Percentiles rank a stretch among this genome's conserved stretches.
Conservation (phyloP, 2,329 filamentous ascomycete genomes). For the Blastomyces silverae region DNA sequence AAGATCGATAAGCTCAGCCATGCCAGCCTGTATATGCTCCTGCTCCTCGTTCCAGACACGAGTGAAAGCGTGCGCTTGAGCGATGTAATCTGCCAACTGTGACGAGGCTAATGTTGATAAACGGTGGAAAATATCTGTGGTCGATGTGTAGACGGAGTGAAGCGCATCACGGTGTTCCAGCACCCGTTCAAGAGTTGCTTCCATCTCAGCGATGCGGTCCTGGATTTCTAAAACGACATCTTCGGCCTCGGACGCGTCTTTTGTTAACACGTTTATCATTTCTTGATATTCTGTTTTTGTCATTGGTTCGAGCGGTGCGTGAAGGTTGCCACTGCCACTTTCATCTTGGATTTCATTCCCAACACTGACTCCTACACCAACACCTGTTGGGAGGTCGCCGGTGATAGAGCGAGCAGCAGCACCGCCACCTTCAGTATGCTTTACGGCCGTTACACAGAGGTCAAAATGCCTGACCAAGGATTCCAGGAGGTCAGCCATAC, state of each 20-base stretch:
- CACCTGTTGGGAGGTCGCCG: constrained; percentile 53
- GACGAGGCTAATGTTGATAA: constrained; percentile 59
- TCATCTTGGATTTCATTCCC: constrained; percentile 29
- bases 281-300: constrained; percentile 69
- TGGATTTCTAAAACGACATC: constrained; percentile 62
- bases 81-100: constrained; percentile 52
- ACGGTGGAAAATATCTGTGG: constrained; percentile 57
- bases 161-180: constrained; percentile 56
- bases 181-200: constrained; percentile 59
- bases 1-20: constrained; percentile 70
- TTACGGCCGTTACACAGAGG: constrained; percentile 82
- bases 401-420: constrained; percentile 59
- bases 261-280: constrained; percentile 68
- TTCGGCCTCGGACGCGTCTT: constrained; percentile 53
- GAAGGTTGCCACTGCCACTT: constrained; percentile 31
- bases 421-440: constrained; percentile 76
- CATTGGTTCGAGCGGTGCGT: constrained; percentile 59
- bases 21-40: constrained; percentile 58
- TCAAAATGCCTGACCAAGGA: constrained; percentile 85
- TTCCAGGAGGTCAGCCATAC: constrained; percentile 73
- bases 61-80: constrained; percentile 43
- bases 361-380: constrained; percentile 34
- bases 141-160: constrained; percentile 50
- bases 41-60: constrained; percentile 67
- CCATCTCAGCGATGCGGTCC: constrained; percentile 69